A percentile compares a stretch with the other conserved stretches of the same genome.
phyloP scores from a whole-genome alignment of 176 grass and related monocot species.

The Hyparrhenia diplandra region DNA sequence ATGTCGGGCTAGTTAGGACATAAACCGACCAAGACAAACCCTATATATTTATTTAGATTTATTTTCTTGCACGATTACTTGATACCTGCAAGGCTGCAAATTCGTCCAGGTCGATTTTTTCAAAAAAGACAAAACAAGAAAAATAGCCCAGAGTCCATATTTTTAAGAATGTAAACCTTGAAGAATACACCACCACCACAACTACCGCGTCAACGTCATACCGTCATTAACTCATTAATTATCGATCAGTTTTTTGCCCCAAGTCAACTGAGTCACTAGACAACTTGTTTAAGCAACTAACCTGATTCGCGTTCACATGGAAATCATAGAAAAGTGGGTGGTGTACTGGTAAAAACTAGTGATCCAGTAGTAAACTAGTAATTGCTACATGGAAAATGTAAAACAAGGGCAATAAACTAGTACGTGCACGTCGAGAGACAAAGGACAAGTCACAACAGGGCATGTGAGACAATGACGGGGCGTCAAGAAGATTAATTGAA shows the following conservation, averaged over 20 bases:
- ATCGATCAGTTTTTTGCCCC: not conserved
- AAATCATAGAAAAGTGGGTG: not conserved
- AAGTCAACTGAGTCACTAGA: constrained; percentile 1
- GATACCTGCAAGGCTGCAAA: not conserved
- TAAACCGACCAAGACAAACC: no score
- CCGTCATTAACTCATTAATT: not conserved
- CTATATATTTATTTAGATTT: no score
- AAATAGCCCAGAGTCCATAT: not conserved
- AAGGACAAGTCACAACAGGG: not conserved
- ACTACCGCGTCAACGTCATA: not conserved
- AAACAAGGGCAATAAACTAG: not conserved
- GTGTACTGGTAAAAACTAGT: no score
- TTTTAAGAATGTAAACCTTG: not conserved
- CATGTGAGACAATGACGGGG: not conserved
- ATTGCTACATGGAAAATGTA: not conserved
- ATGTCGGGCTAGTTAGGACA: no score
- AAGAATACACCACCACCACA: not conserved
- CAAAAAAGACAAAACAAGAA: not conserved
- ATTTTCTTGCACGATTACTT: not conserved
- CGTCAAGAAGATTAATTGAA: constrained; percentile 17
- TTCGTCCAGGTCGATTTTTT: not conserved
- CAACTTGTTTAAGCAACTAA: constrained; percentile 5
- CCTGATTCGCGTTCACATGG: not conserved
- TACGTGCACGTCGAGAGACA: not conserved
- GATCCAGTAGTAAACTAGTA: not conserved